Percentiles rank a stretch among this genome's conserved stretches.
Evolutionary conservation across 257 asterid genomes (phyloP).

Genomic region (Ilex aquifolium): DNA sequence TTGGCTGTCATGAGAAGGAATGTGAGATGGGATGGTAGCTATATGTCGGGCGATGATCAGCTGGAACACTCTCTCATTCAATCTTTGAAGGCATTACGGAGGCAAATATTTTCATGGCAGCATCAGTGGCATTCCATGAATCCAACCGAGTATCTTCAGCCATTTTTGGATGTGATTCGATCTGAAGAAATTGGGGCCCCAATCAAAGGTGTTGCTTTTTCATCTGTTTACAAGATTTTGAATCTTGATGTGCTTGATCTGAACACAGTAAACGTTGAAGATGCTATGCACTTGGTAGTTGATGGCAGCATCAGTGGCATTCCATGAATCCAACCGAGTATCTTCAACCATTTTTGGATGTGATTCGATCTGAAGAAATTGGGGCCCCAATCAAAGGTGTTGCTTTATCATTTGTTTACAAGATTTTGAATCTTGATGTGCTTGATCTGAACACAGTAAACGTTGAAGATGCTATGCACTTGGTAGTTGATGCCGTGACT

Average conservation of each 20-base stretch:
- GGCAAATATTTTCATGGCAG: slow-evolving; percentile 77
- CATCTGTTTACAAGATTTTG: slow-evolving; percentile 85
- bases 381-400: slow-evolving; percentile 93
- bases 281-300: slow-evolving; percentile 84
- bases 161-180: slow-evolving; percentile 84
- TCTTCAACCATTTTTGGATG: slow-evolving; percentile 96
- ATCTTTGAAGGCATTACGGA: slow-evolving; percentile 74
- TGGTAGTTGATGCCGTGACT: slow-evolving; percentile 91
- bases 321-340: slow-evolving; percentile 66
- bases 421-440: slow-evolving; percentile 79
- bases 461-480: slow-evolving; percentile 84
- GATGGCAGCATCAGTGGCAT: slow-evolving; percentile 88
- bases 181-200: slow-evolving; percentile 99
- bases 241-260: slow-evolving; percentile 78
- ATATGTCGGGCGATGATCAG: slow-evolving; percentile 92
- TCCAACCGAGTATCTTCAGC: slow-evolving; percentile 86
- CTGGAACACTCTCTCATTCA: slow-evolving; percentile 92
- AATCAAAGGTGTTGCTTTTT: slow-evolving; percentile 85
- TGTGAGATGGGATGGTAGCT: slow-evolving; percentile 98
- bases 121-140: slow-evolving; percentile 73
- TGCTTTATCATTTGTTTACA: slow-evolving; percentile 85
- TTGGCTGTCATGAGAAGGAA: slow-evolving; percentile 98
- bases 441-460: slow-evolving; percentile 61
- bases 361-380: slow-evolving; percentile 91
- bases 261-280: slow-evolving; percentile 62